Evolutionary conservation across 1,284 basidiomycete genomes (phyloP).

Genomic region (Calocybe gambosa): DNA sequence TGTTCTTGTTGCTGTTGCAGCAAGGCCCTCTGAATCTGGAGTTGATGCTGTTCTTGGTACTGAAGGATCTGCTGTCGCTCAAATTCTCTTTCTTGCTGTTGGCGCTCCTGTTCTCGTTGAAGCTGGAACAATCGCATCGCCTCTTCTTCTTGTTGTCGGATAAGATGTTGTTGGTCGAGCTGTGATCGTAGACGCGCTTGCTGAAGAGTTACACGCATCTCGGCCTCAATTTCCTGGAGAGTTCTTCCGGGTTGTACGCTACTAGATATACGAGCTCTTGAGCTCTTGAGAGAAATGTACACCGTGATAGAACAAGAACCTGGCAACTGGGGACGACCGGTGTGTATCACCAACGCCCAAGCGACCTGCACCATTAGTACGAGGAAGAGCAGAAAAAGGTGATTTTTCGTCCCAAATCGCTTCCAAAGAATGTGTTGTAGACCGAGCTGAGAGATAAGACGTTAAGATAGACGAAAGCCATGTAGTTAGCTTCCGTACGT

Average conservation of each 20-base stretch:
- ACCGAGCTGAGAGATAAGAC: slow-evolving; percentile 26
- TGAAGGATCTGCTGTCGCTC: slow-evolving; percentile 35
- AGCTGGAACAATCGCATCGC: slow-evolving; percentile 29
- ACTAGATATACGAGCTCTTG: slow-evolving; percentile 27
- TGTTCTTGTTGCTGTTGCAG: slow-evolving; percentile 27
- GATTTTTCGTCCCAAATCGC: slow-evolving; percentile 78
- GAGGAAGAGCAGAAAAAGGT: slow-evolving; percentile 61
- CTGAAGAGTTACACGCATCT: slow-evolving; percentile 65
- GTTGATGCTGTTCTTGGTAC: slow-evolving; percentile 31
- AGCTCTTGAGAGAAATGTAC: slow-evolving; percentile 22
- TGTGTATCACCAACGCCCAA: slow-evolving; percentile 21
- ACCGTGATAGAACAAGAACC: slow-evolving; percentile 29
- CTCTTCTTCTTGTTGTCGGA: slow-evolving; percentile 35
- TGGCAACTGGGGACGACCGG: slow-evolving; percentile 23
- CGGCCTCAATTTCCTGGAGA: slow-evolving; percentile 90
- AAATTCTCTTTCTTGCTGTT: slow-evolving; percentile 32
- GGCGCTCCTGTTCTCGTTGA: slow-evolving; percentile 35
- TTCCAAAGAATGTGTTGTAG: slow-evolving; percentile 49
- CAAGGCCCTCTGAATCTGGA: slow-evolving; percentile 15
- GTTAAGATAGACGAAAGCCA: slow-evolving; percentile 18
- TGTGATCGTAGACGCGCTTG: slow-evolving; percentile 28
- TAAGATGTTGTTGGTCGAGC: slow-evolving; percentile 28
- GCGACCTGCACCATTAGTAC: slow-evolving; percentile 43
- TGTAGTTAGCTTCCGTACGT: slow-evolving; percentile 21
- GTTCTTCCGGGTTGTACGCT: slow-evolving; percentile 53